Evolutionary conservation across 345 rosid species (phyloP).

Genomic region (Cardamine occulta): DNA sequence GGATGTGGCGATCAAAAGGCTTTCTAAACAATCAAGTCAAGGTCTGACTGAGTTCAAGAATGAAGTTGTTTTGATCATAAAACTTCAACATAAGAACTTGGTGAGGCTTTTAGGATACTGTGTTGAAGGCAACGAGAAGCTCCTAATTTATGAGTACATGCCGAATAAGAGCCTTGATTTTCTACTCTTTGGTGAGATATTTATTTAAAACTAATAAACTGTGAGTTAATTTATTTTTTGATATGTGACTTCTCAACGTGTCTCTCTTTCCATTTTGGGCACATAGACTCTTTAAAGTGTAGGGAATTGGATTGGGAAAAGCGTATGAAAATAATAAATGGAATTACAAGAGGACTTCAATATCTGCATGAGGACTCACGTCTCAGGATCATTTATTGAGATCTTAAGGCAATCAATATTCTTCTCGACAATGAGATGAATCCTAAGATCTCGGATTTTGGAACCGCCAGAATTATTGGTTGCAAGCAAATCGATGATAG

Average conservation of each 20-base stretch:
- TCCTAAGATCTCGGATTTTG: constrained; percentile 15
- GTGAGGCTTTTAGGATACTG: constrained; percentile 7
- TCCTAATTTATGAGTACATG: too few relatives aligned
- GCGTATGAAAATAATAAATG: not conserved
- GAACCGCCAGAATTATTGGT: not conserved
- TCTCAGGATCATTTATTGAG: not conserved
- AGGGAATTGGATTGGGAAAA: constrained; percentile 4
- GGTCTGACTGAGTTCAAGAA: not conserved
- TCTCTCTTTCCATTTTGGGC: not conserved
- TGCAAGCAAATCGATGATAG: constrained; percentile 1
- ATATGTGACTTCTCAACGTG: not conserved
- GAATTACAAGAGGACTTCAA: constrained; percentile 19
- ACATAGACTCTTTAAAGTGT: not conserved
- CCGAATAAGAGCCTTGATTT: too few relatives aligned
- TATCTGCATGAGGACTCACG: constrained; percentile 19
- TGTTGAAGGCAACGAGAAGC: not conserved
- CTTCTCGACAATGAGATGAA: not conserved
- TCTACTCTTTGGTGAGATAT: too few relatives aligned
- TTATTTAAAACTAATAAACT: too few relatives aligned
- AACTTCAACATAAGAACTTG: constrained; percentile 1
- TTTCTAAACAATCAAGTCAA: too few relatives aligned
- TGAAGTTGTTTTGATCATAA: not conserved
- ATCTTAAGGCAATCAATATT: constrained; percentile 9
- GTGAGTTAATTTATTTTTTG: too few relatives aligned
- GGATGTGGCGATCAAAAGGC: not conserved